A percentile compares a stretch with the other conserved stretches of the same genome.
Evolutionary conservation across 2,329 filamentous ascomycete genomes (phyloP).

Genomic region (Botrytis galanthina): DNA sequence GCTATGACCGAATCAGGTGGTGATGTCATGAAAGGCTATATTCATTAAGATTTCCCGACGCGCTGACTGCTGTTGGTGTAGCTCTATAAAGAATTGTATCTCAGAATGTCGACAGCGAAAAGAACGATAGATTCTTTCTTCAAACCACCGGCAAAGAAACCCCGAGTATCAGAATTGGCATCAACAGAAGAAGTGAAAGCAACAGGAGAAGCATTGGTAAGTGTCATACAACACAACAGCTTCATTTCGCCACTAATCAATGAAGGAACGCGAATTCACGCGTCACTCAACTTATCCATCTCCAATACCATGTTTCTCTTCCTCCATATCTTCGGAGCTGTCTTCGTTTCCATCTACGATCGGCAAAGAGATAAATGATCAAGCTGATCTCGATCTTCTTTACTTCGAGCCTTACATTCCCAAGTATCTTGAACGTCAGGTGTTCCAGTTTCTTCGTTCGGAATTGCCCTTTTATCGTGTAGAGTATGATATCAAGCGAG

Average conservation of each 20-base stretch:
- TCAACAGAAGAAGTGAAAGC: not conserved
- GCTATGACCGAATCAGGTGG: not conserved
- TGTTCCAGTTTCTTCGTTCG: slow-evolving; percentile 70
- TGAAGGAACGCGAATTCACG: slow-evolving; percentile 33
- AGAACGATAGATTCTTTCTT: slow-evolving; percentile 72
- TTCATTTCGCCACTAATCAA: not conserved
- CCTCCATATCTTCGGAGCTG: slow-evolving; percentile 42
- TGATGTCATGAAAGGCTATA: slow-evolving; percentile 25
- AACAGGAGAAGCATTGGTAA: slow-evolving; percentile 1
- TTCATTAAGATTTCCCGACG: not conserved
- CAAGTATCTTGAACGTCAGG: slow-evolving; percentile 49
- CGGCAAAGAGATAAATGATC: slow-evolving; percentile 59
- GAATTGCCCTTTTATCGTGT: slow-evolving; percentile 75
- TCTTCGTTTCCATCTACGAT: slow-evolving; percentile 50
- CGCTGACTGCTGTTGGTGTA: not conserved
- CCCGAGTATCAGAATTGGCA: slow-evolving; percentile 30
- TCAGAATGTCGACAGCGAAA: slow-evolving; percentile 45
- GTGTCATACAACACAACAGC: not conserved
- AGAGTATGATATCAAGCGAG: slow-evolving; percentile 68
- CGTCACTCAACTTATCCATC: slow-evolving; percentile 51
- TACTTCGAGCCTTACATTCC: slow-evolving; percentile 75
- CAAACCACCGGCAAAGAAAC: slow-evolving; percentile 47
- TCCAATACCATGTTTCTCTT: slow-evolving; percentile 47
- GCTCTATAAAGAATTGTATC: not conserved
- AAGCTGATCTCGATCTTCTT: slow-evolving; percentile 68